Evolutionary conservation across 768 basidiomycete species (phyloP).

Genomic region (Leccinum barrowsii): DNA sequence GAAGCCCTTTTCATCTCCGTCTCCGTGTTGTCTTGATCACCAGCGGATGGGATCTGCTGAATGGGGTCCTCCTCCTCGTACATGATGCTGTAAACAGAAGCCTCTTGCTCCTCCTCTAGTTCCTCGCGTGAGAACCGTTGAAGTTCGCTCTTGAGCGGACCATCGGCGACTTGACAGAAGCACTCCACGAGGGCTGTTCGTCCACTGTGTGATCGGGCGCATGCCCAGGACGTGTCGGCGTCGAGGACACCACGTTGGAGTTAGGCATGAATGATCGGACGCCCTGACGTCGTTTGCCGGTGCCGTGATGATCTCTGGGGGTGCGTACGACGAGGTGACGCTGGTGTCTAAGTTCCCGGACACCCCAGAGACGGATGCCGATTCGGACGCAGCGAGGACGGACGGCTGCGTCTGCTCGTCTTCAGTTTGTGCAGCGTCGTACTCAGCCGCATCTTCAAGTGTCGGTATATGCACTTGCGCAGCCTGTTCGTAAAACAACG

Average conservation of each 20-base stretch:
- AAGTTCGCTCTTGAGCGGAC: constrained; percentile 60
- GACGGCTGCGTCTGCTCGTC: constrained; percentile 46
- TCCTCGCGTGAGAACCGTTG: constrained; percentile 46
- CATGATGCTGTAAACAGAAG: constrained; percentile 29
- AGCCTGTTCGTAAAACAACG: constrained; percentile 91
- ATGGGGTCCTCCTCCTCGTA: constrained; percentile 29
- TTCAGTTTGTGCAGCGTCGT: constrained; percentile 44
- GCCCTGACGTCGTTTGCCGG: constrained; percentile 39
- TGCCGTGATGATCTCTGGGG: background rate
- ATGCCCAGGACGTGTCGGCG: constrained; percentile 50
- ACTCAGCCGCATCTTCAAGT: constrained; percentile 61
- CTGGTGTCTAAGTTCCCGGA: background rate
- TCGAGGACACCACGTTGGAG: constrained; percentile 70
- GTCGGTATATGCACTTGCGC: constrained; percentile 83
- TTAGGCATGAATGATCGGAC: constrained; percentile 73
- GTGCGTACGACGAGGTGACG: constrained; percentile 12
- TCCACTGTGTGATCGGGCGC: constrained; percentile 38
- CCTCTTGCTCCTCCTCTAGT: constrained; percentile 15
- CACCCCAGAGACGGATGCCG: constrained; percentile 1
- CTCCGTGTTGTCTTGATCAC: constrained; percentile 42
- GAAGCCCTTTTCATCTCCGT: constrained; percentile 36
- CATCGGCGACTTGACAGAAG: constrained; percentile 71
- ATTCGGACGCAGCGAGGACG: constrained; percentile 13
- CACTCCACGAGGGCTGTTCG: constrained; percentile 62
- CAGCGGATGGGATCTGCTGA: constrained; percentile 17